Evolutionary conservation across 192 early-diverging fungal species (phyloP), one percentile per base, ranked within the genome.

Genomic region (Glomus cerebriforme): DNA sequence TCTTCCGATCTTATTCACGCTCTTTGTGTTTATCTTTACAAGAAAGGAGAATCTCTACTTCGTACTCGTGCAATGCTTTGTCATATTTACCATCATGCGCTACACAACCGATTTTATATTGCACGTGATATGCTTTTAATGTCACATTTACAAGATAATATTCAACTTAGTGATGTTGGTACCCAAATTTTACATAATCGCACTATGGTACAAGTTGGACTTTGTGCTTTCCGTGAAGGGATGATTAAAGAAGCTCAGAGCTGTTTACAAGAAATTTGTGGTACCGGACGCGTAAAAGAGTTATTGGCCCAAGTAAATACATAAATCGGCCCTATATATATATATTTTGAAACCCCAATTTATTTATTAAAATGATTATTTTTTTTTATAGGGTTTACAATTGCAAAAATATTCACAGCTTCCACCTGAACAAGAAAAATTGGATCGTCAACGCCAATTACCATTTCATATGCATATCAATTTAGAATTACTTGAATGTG

Each of bases 391-490:
- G 79, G 90, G 90, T 78, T 75, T 90, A 32, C 86, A 85, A 67
- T 80, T 81, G 59, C 92, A 93, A 83, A 91, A 91, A 78, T 92
- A 89, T 81, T 89, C 90, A 54, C 92, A 96, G 85, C 88, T 92
- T 79, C 93, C 96, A 26, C 90, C 94, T 1, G 96, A 96, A 81
- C 93, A 96, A 79, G 98, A 98, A 85, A 89, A 93, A 80, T 88
- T 96, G 26, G 96, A 98, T 85, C 94, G 95, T 81, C 94, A 93
- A 87, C 90, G 98, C 76, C 97, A 98, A 89, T 87, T 99, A 80
- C 98, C 98, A 27, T 98, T 98, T 94, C 98, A 99, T 88, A 97
- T 99, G 94, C 96, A 97, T 88, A 96, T 99, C 85, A 99, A 99
- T 88, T 85, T 99, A 68, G 98, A 99, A 87, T 90, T 99, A 24